These are phyloP conservation scores for Aspergillus intermedius DNA, from an alignment of 2,329 filamentous ascomycete species.

Conservation along the genomic window DNA sequence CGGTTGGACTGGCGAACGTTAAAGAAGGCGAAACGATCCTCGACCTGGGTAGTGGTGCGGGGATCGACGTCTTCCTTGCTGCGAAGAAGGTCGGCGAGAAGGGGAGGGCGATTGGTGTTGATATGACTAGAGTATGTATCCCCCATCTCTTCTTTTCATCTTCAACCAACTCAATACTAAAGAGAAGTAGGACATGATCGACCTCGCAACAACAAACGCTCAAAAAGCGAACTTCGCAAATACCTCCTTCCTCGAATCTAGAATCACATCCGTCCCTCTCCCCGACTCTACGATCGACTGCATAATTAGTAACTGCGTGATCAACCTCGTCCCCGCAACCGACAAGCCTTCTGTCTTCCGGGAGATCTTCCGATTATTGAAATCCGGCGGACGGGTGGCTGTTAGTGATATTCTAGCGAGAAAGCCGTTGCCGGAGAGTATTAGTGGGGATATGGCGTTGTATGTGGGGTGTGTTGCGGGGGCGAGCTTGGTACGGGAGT, in stretches of 20 bases:
- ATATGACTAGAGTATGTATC: constrained; percentile 51
- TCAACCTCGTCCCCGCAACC: constrained; percentile 50
- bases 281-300: constrained; percentile 42
- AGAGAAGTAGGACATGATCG: constrained; percentile 48
- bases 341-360: constrained; percentile 52
- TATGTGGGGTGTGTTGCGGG: constrained; percentile 58
- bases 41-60: constrained; percentile 53
- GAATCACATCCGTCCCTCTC: constrained; percentile 48
- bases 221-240: constrained; percentile 37
- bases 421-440: constrained; percentile 42
- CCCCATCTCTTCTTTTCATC: neutral
- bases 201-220: constrained; percentile 43
- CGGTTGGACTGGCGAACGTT: constrained; percentile 44
- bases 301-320: constrained; percentile 59
- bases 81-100: constrained; percentile 43
- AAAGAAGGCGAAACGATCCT: constrained; percentile 50
- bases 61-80: constrained; percentile 54
- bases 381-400: constrained; percentile 52
- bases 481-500: constrained; percentile 47
- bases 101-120: constrained; percentile 51
- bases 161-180: neutral
- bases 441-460: constrained; percentile 46
- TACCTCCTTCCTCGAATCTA: constrained; percentile 45
- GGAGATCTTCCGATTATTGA: constrained; percentile 55
- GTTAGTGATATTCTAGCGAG: constrained; percentile 55